Evolutionary conservation across 1,284 basidiomycete genomes (phyloP).

Genomic region (Marasmius oreades): DNA sequence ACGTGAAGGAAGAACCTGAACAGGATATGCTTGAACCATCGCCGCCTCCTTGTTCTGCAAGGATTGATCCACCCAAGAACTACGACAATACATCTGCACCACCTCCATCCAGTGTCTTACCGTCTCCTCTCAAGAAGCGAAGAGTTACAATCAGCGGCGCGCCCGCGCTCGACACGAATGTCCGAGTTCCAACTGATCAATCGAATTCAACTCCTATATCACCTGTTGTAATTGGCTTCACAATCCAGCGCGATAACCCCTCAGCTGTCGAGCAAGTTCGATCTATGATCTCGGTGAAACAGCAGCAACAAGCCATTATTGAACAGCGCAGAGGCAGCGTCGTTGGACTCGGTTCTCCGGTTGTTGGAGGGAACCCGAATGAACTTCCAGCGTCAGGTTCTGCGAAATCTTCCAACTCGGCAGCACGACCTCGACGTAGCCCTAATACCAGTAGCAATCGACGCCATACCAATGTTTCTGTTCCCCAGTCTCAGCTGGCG

Average conservation of each 20-base stretch:
- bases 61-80: conserved; percentile 13
- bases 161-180: conserved; percentile 52
- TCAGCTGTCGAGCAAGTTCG: conserved; percentile 57
- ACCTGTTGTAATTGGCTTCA: conserved; percentile 61
- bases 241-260: conserved; percentile 56
- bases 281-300: conserved; percentile 59
- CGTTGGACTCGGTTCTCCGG: conserved; percentile 35
- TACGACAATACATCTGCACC: conserved; percentile 28
- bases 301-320: conserved; percentile 66
- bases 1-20: conserved; percentile 62
- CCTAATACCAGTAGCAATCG: conserved; percentile 30
- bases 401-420: conserved; percentile 15
- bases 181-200: conserved; percentile 39
- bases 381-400: conserved; percentile 21
- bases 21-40: conserved; percentile 40
- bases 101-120: conserved; percentile 36
- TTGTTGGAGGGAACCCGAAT: conserved; percentile 19
- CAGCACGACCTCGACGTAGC: conserved; percentile 33
- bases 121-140: conserved; percentile 65
- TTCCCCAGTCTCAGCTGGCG: conserved; percentile 14
- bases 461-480: conserved; percentile 18
- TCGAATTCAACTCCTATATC: conserved; percentile 54
- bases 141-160: conserved; percentile 65
- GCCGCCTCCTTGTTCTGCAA: conserved; percentile 25
- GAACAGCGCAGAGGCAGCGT: conserved; percentile 64